Evolutionary conservation across 2,329 filamentous ascomycete species (phyloP).

Genomic region (Lizonia empirigonia): DNA sequence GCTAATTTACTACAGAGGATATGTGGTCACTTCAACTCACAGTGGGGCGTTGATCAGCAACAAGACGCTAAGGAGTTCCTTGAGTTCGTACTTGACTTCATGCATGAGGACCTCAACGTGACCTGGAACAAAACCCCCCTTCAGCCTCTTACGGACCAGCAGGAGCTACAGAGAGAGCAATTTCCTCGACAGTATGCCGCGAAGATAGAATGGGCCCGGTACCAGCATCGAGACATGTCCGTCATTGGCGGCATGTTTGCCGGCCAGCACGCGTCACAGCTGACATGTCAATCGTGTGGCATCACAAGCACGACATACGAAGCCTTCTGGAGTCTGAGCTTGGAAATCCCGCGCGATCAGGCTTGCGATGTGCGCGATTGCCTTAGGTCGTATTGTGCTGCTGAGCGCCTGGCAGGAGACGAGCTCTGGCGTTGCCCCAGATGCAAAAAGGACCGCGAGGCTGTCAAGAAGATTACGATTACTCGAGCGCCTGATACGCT

Average conservation of each 20-base stretch:
- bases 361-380: conserved; percentile 69
- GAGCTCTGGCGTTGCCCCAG: conserved; percentile 74
- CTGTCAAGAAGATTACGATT: conserved; percentile 72
- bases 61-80: conserved; percentile 94
- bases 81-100: conserved; percentile 76
- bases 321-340: conserved; percentile 72
- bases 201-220: conserved; percentile 74
- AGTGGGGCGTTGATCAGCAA: conserved; percentile 76
- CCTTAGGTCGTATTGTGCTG: conserved; percentile 70
- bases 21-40: conserved; percentile 66
- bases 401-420: conserved; percentile 70
- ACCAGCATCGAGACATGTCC: conserved; percentile 72
- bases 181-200: conserved; percentile 69
- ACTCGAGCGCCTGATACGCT: conserved; percentile 80
- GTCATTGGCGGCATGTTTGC: conserved; percentile 81
- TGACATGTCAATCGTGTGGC: conserved; percentile 66
- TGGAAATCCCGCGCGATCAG: conserved; percentile 69
- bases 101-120: conserved; percentile 85
- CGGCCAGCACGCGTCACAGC: conserved; percentile 67
- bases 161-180: conserved; percentile 66
- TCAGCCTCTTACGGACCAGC: conserved; percentile 61
- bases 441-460: conserved; percentile 71
- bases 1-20: conserved; percentile 54
- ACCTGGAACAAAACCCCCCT: conserved; percentile 65
- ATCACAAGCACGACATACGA: conserved; percentile 71